Conservation (phyloP, 75 land plant genomes). For the Selaginella moellendorffii region DNA sequence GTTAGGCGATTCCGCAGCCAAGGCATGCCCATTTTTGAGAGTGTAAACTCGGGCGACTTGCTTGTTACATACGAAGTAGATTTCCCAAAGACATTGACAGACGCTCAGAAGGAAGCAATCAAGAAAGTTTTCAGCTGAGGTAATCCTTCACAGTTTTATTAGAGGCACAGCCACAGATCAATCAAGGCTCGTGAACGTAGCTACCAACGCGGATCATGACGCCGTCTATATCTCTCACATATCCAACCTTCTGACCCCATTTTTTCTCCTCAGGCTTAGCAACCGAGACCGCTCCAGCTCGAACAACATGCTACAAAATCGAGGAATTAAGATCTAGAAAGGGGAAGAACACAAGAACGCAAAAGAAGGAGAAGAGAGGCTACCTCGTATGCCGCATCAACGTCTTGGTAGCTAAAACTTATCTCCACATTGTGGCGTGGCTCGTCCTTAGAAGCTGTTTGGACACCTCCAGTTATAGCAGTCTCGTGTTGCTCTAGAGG, state of each 20-base stretch:
- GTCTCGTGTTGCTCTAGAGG: conserved; percentile 12
- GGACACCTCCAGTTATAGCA: conserved; percentile 1
- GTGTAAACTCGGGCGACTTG: conserved; percentile 60
- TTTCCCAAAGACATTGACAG: conserved; percentile 55
- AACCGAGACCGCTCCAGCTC: conserved; percentile 49
- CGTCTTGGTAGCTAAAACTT: conserved; percentile 45
- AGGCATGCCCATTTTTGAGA: conserved; percentile 73
- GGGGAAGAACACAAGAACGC: neutral
- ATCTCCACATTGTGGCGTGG: conserved; percentile 40
- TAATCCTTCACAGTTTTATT: neutral
- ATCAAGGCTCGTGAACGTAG: conserved; percentile 13
- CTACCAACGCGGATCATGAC: conserved; percentile 28
- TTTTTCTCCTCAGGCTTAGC: conserved; percentile 47
- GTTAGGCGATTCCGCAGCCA: conserved; percentile 63
- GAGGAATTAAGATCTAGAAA: neutral
- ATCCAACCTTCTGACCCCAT: conserved; percentile 82
- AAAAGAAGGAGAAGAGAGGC: neutral
- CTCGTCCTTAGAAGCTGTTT: neutral
- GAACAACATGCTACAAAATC: conserved; percentile 44
- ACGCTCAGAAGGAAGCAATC: conserved; percentile 11
- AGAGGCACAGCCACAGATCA: too few species aligned
- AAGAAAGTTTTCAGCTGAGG: neutral
- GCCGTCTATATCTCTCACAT: conserved; percentile 62
- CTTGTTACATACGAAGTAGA: conserved; percentile 60
- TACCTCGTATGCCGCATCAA: conserved; percentile 68